These are phyloP conservation scores for Isochrysis galbana DNA, from an alignment of 78 protist species.

Conservation along the genomic window DNA sequence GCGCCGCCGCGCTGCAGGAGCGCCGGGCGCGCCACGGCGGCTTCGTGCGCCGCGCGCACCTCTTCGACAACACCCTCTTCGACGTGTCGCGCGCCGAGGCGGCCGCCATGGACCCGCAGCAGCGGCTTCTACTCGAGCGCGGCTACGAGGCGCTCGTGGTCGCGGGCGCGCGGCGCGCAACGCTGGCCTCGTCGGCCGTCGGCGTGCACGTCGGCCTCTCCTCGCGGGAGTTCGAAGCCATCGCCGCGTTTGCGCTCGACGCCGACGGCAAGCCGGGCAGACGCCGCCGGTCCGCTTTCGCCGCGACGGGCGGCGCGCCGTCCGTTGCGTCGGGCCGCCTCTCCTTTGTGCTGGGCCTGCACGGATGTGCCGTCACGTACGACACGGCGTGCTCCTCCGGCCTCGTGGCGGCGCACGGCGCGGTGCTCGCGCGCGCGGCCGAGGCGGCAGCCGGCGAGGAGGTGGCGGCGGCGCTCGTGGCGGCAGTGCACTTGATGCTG, in stretches of 20 bases:
- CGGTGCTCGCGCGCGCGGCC: slow-evolving; percentile 3
- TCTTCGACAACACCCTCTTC: neutral
- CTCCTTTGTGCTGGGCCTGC: slow-evolving; percentile 67
- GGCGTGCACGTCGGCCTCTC: neutral
- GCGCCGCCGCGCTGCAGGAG: neutral
- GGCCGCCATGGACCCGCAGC: slow-evolving; percentile 33
- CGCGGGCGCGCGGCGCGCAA: neutral
- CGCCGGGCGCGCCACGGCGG: slow-evolving; percentile 15
- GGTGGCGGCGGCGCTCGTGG: neutral
- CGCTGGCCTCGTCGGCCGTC: neutral
- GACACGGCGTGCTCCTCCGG: slow-evolving; percentile 91
- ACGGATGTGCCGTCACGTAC: slow-evolving; percentile 76
- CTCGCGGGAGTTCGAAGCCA: slow-evolving; percentile 41
- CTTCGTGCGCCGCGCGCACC: neutral
- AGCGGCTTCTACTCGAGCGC: slow-evolving; percentile 13
- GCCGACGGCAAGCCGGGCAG: too few species aligned
- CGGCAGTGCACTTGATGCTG: neutral
- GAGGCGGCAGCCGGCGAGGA: neutral
- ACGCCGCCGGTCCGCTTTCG: neutral
- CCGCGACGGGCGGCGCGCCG: neutral
- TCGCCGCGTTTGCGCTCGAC: neutral
- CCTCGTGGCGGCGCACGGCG: slow-evolving; percentile 76
- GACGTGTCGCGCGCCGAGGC: neutral
- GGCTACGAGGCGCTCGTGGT: slow-evolving; percentile 2
- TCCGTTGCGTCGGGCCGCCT: slow-evolving; percentile 52